A percentile compares a stretch with the other conserved stretches of the same genome.
Conservation (phyloP, 768 basidiomycete genomes). For the Kwoniella pini region DNA sequence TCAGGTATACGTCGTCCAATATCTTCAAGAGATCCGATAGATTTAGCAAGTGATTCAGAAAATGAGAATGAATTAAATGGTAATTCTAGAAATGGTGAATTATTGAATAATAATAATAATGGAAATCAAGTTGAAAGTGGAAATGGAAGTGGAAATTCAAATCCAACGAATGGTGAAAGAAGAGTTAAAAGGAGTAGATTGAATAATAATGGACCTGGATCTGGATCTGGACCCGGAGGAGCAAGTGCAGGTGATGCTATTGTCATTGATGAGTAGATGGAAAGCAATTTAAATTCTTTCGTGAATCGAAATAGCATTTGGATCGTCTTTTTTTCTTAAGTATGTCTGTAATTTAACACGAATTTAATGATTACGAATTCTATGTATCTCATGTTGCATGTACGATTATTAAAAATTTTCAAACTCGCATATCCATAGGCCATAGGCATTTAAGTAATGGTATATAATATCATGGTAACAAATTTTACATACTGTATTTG, state of each 20-base stretch:
- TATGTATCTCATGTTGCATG: neutral
- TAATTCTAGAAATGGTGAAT: neutral
- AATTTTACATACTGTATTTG: too few relatives aligned
- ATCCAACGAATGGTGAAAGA: neutral
- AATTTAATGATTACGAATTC: too few relatives aligned
- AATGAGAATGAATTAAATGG: slow-evolving; percentile 5
- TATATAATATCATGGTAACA: too few relatives aligned
- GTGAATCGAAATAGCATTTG: too few relatives aligned
- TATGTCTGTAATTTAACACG: too few relatives aligned
- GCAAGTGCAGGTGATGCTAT: slow-evolving; percentile 21
- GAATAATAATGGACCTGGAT: slow-evolving; percentile 12
- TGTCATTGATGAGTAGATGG: slow-evolving; percentile 19
- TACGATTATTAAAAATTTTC: neutral
- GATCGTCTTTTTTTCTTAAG: too few relatives aligned
- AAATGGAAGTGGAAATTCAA: too few relatives aligned
- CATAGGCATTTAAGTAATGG: too few relatives aligned
- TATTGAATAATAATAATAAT: too few relatives aligned
- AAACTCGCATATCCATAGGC: too few relatives aligned
- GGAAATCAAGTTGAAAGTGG: too few relatives aligned
- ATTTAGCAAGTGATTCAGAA: slow-evolving; percentile 7
- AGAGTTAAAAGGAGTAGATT: slow-evolving; percentile 6
- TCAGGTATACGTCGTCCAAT: slow-evolving; percentile 16
- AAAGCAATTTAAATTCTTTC: too few relatives aligned
- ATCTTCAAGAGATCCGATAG: slow-evolving; percentile 11
- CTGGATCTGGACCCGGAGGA: slow-evolving; percentile 12